Base-by-base conservation (phyloP, 768 basidiomycete genomes). In the Kwoniella heveanensis region DNA sequence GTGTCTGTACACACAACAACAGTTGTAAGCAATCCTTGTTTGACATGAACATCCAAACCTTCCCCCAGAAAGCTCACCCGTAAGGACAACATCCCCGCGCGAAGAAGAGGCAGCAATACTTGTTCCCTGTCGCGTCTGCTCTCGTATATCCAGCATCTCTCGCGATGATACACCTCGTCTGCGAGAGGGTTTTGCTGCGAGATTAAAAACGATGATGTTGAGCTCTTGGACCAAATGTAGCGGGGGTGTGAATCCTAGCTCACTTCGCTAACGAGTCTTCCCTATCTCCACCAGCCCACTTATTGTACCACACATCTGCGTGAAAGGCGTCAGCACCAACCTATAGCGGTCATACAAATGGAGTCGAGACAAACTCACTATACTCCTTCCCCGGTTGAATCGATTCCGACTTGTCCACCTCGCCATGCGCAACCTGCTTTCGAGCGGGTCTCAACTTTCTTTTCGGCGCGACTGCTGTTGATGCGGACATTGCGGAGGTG, bases 251-350 rank as follows among this genome's bases (percentile, higher is more conserved):
- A n/a, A n/a, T n/a, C n/a, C n/a, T n/a, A 15, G 83, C 88, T 62
- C 68, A 92, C 93, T 92, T 95, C 36, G 93, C 94, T 78, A 97
- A 92, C 62, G 86, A 89, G 78, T 99, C 95, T 79, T 97, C 96
- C 29, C 92, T 86, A 79, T 99, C 96, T 60, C 95, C 96, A 57
- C 96, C 96, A n/a, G 96, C 96, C 95, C 95, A 98, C 82, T 96
- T 95, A 81, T 97, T 93, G 79, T 95, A 98, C 95, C 96, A 99
- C 55, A 95, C 90, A 81, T 99, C 80, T 79, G 46, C 15, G 21
- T 4, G 90, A 64, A 9, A 47, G 46, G 30, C 58, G 12, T 55
- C 68, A 68, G 67, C 32, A 57, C 70, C 54, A 29, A 32, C 13
- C 10, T 44, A 24, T 12, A 25, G 48, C 21, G 22, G 21, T 22